phyloP scores from a whole-genome alignment of 352 stramenopile genomes.

The Phytophthora podocarpi region DNA sequence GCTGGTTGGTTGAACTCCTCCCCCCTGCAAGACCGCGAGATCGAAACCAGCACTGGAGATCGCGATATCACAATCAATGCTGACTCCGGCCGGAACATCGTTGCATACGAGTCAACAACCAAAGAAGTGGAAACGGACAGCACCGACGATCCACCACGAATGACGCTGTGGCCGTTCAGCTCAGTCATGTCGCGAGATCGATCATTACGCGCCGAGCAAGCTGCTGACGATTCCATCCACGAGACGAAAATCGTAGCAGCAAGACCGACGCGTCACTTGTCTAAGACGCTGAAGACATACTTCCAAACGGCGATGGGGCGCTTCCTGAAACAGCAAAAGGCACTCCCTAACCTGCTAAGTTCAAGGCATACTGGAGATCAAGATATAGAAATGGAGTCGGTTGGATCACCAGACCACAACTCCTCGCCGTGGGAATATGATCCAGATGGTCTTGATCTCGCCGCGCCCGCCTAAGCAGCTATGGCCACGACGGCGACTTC shows the following conservation, averaged over 20 bases:
- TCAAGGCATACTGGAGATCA: not conserved
- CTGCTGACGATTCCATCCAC: not conserved
- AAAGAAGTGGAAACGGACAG: not conserved
- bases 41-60: not conserved
- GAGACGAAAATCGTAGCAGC: no score
- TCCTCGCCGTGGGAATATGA: not conserved
- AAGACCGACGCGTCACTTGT: not conserved
- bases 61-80: no score
- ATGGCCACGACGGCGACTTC: not conserved
- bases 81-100: no score
- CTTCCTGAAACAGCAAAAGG: not conserved
- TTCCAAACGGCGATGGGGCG: not conserved
- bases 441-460: no score
- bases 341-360: accelerated
- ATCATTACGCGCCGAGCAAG: not conserved
- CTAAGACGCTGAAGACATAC: not conserved
- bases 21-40: no score
- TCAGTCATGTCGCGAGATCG: not conserved
- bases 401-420: not conserved
- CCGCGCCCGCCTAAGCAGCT: no score
- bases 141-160: not conserved
- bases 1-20: not conserved
- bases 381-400: not conserved
- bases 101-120: not conserved
- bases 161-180: not conserved